Evolutionary conservation across 1,139 yeast species (phyloP), one percentile per base, ranked within the genome.

Genomic region (Eremothecium gossypii): DNA sequence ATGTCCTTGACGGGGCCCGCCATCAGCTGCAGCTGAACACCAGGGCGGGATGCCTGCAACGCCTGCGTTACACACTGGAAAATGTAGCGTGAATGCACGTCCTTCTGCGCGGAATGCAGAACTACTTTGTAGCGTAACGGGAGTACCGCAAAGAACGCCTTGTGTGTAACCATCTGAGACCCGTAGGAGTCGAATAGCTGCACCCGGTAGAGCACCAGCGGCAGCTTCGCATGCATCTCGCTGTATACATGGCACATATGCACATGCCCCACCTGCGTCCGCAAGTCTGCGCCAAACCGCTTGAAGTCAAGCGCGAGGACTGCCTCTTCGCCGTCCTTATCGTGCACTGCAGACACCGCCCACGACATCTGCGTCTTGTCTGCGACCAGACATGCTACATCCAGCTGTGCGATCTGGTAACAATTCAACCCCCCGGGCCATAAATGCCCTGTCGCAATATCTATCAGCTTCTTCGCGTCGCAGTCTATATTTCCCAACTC

Each of bases 361-460:
- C 94, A 83, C 20, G 60, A 60, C 50, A 67, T 72, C 1, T 67
- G 49, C 34, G 65, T 63, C 0, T 84, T 79, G 39, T 71, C 69
- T 50, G 79, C 81, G 4, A 81, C 73, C 33, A 83, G 65, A 36
- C 72, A 56, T 50, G 78, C 83, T 45, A 83, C 74, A 52, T 84
- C 94, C 7, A 83, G 63, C 49, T 83, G 89, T 0, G 94, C 82
- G 37, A 79, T 58, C 55, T 84, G 95, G 13, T 77, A 67, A 6
- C 83, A 60, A 51, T 79, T 83, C 39, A 83, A 60, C 0, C 94
- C 94, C 3, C 64, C 53, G 1, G 74, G 67, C 78, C 87, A 83
- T 53, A 34, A 68, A 76, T 29, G 23, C 3, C 23, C 23, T 17
- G 6, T 17, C 3, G 23, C 23, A 17, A 17, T 6, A 17, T 77